Base-by-base conservation (phyloP, 306 rosid genomes). In the Pterocarpus macrocarpus region DNA sequence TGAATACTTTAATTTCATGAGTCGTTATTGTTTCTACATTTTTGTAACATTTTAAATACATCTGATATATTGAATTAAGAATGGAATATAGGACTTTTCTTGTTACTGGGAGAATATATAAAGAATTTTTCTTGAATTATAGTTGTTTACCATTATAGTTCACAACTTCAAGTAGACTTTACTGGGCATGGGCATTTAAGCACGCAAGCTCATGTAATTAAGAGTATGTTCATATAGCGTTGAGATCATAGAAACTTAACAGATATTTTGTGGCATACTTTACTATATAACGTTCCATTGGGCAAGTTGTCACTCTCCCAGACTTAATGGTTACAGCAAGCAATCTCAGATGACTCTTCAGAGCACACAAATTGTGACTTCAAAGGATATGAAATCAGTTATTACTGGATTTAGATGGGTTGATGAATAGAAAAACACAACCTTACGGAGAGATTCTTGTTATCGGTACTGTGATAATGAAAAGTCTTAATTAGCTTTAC, bases 161-260 rank as follows among this genome's bases (percentile, higher is more conserved):
- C 44, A n/a, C 83, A 49, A 13, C 64, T 35, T 70, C 69, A 1
- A n/a, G n/a, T 33, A 35, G 62, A 36, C 15, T 56, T 67, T 13
- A 68, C 59, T 70, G 8, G 43, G 43, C 33, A 59, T 79, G 8
- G 52, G 43, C 3, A 28, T 47, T 45, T 59, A 59, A 3, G 82
- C 39, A 78, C 76, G 82, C 75, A 78, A 78, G 67, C 68, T 56
- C 10, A 49, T 28, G 33, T 38, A 4, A 17, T 53, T 55, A 45
- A 53, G 47, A 66, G 13, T 33, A 55, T 53, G 74, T 28, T 16
- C 55, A 35, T 33, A 35, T 35, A 45, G 6, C 1, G 11, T 62
- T 15, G 22, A 62, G 47, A 52, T 0, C n/a, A 5, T 55, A 50
- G 55, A 65, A 63, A 36, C 32, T 33, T n/a, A 15, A 8, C 17